These are phyloP conservation scores for Arthroderma uncinatum DNA, from an alignment of 2,329 filamentous ascomycete genomes.

Conservation along the genomic window DNA sequence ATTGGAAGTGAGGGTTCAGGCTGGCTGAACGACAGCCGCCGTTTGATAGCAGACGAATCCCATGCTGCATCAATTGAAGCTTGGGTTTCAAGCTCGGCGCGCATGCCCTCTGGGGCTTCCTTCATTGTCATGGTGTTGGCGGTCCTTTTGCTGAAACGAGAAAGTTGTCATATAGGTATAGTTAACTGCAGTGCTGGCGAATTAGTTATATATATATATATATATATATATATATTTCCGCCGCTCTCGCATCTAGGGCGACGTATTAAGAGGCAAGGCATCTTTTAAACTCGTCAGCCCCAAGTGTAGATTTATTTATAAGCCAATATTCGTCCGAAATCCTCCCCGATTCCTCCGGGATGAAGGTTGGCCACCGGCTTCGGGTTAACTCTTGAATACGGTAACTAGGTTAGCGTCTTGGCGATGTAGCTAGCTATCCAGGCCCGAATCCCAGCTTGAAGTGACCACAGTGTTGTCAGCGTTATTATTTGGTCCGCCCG, in stretches of 20 bases:
- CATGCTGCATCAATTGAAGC: conserved; percentile 3
- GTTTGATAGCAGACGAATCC: conserved; percentile 1
- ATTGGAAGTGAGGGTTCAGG: conserved; percentile 4
- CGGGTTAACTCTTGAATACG: not conserved
- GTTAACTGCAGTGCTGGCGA: not conserved
- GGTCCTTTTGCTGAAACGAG: not conserved
- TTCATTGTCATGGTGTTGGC: not conserved
- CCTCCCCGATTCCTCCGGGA: not conserved
- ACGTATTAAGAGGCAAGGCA: not conserved
- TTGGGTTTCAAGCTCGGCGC: conserved; percentile 3
- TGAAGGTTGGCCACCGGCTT: not conserved
- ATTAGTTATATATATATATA: too few relatives aligned
- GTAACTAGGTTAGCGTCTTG: not conserved
- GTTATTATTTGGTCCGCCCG: too few relatives aligned
- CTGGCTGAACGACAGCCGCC: not conserved
- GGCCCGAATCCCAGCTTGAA: too few relatives aligned
- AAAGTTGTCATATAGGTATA: not conserved
- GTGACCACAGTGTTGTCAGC: too few relatives aligned
- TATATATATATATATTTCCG: not conserved
- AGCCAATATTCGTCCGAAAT: not conserved
- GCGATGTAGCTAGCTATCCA: not conserved
- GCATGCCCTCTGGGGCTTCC: not conserved
- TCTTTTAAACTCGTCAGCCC: not conserved
- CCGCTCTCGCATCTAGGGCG: not conserved
- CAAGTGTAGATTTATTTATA: not conserved